Conservation (phyloP, 805 yeast genomes). For the Monosporozyma yasuniensis region DNA sequence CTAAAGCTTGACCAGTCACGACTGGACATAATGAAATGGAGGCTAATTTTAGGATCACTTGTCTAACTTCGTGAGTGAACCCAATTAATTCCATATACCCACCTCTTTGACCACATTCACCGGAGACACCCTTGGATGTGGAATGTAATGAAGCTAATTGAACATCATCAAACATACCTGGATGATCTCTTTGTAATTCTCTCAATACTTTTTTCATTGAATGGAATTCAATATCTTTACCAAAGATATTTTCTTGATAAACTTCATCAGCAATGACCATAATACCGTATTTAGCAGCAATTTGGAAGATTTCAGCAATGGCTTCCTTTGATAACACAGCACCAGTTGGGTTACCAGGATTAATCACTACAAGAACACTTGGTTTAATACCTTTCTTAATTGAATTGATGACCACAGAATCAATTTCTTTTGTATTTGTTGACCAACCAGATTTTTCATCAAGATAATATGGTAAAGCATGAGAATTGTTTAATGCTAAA, state of each 20-base stretch:
- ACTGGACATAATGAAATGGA: conserved; percentile 90
- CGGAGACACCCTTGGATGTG: conserved; percentile 95
- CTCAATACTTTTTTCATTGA: conserved; percentile 77
- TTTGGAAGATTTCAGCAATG: conserved; percentile 60
- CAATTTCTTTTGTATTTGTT: conserved; percentile 59
- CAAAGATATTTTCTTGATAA: conserved; percentile 85
- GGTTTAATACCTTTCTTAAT: conserved; percentile 47
- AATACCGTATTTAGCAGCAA: conserved; percentile 79
- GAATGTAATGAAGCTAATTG: conserved; percentile 92
- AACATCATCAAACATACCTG: conserved; percentile 55
- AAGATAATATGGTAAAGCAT: conserved; percentile 77
- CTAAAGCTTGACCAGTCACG: conserved; percentile 87
- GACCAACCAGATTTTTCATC: conserved; percentile 82
- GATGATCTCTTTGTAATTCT: conserved; percentile 47
- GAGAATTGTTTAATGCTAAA: conserved; percentile 71
- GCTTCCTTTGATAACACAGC: conserved; percentile 58
- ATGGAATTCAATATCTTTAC: conserved; percentile 53
- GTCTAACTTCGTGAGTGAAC: conserved; percentile 58
- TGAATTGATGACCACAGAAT: conserved; percentile 42
- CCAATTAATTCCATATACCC: conserved; percentile 95
- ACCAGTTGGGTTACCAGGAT: conserved; percentile 99
- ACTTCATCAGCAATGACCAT: conserved; percentile 96
- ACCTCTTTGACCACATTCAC: conserved; percentile 99
- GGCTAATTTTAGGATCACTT: conserved; percentile 72
- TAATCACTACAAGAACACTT: conserved; percentile 80